Evolutionary conservation across 768 basidiomycete species (phyloP), one percentile per base, ranked within the genome.

Genomic region (Tricholoma flavovirens): DNA sequence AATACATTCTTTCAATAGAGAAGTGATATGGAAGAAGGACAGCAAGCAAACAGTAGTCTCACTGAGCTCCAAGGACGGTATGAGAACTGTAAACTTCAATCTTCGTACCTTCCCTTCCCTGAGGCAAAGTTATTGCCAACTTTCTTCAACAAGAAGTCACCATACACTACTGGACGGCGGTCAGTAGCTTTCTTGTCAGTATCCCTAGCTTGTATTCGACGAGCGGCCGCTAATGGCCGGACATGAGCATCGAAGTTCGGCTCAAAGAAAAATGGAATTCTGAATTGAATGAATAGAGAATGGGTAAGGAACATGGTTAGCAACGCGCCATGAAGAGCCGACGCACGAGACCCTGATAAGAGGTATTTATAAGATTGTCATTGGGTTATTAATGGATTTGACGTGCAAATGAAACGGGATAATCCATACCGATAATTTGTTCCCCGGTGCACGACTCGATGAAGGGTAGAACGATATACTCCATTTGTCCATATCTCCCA

Each of bases 401-500:
- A 29, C 26, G 10, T 2, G 24, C 46, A 48, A 14, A 49, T 12
- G 19, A n/a, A 26, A 76, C 75, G 24, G 55, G 10, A 12, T 7
- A 24, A 45, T 45, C 22, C 67, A 59, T 59, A 80, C 80, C 79
- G 70, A 67, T 93, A 94, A 64, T 87, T 90, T 11, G 79, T 74
- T 7, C 84, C 82, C 57, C 76, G 71, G 63, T 97, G 93, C 3
- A 96, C 75, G 5, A 97, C 94, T 3, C 91, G 81, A 69, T 96
- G 94, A n/a, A 95, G 74, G 0, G 94, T 95, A 36, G 91, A 88
- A 9, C 71, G 69, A 75, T 96, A 97, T 49, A 95, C 68, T 0
- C 93, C 93, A 59, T 87, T 84, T 5, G 88, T 86, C 93, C 93
- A 96, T 46, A 86, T 79, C 76, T 94, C 89, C 89, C 92, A 93